These are phyloP conservation scores for Phytophthora syringae DNA, from an alignment of 352 stramenopile genomes.

Conservation along the genomic window DNA sequence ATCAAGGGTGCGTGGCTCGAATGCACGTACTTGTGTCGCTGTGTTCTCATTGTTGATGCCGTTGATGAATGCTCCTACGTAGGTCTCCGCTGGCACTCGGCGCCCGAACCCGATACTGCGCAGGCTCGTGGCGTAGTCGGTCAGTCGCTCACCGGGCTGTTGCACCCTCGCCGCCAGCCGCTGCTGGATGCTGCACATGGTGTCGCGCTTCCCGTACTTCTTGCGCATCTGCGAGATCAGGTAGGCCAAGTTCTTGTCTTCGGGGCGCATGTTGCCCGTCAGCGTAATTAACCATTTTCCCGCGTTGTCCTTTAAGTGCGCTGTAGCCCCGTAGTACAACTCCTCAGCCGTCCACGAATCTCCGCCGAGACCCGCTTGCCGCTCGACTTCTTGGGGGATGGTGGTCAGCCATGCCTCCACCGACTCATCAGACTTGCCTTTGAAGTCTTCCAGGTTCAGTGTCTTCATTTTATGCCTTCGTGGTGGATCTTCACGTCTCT, in stretches of 20 bases:
- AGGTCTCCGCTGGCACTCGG: neutral
- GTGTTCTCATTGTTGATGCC: neutral
- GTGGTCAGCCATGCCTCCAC: no score
- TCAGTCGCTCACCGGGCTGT: constrained; percentile 1
- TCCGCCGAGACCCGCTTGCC: no score
- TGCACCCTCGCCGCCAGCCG: neutral
- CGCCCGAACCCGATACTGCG: neutral
- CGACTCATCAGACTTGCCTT: no score
- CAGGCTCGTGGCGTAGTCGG: neutral
- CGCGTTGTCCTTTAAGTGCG: neutral
- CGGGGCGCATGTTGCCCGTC: neutral
- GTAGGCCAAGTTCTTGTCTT: neutral
- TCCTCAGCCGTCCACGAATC: no score
- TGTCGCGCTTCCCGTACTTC: neutral
- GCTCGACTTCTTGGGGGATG: no score
- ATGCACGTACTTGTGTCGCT: neutral
- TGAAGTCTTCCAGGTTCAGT: no score
- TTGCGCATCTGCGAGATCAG: neutral
- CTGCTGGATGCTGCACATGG: neutral
- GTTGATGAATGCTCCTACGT: neutral
- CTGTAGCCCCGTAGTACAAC: neutral
- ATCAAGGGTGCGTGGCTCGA: neutral
- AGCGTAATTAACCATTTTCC: constrained; percentile 1
- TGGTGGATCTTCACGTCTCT: no score
- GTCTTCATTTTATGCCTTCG: no score